Percentiles rank a stretch among this genome's conserved stretches.
phyloP scores from a whole-genome alignment of 202 grass and related monocot genomes.

The Zoysia matrella region DNA sequence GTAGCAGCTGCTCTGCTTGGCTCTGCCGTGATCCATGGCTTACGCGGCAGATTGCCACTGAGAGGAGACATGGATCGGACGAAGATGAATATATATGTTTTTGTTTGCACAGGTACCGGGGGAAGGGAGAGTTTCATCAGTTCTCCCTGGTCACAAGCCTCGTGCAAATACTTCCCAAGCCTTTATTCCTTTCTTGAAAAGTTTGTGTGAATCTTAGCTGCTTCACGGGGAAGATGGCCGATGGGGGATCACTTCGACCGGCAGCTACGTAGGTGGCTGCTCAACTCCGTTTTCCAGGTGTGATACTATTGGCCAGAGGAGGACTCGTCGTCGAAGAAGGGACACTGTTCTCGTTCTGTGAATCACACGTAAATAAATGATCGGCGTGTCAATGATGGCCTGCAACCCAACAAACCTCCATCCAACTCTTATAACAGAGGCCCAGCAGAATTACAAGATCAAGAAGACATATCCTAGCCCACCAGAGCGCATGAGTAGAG shows the following conservation, averaged over 20 bases:
- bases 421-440: too few species aligned
- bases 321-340: too few species aligned
- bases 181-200: conserved; percentile 99
- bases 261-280: conserved; percentile 21
- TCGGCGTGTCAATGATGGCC: too few species aligned
- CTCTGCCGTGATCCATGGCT: conserved; percentile 41
- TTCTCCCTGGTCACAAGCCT: conserved; percentile 68
- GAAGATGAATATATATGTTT: conserved; percentile 44
- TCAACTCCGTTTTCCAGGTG: conserved; percentile 4
- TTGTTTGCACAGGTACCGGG: conserved; percentile 7
- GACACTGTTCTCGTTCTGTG: too few species aligned
- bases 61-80: conserved; percentile 33
- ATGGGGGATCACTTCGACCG: conserved; percentile 44
- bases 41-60: conserved; percentile 5
- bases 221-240: conserved; percentile 48
- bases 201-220: conserved; percentile 47
- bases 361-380: too few species aligned
- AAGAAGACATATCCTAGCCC: too few species aligned
- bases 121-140: not conserved
- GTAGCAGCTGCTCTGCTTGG: conserved; percentile 38
- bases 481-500: too few species aligned
- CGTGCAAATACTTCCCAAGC: conserved; percentile 71
- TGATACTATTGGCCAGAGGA: not conserved
- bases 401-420: too few species aligned
- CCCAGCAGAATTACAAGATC: too few species aligned